Base-by-base conservation (phyloP, 305 asterid species). In the Andrographis paniculata region DNA sequence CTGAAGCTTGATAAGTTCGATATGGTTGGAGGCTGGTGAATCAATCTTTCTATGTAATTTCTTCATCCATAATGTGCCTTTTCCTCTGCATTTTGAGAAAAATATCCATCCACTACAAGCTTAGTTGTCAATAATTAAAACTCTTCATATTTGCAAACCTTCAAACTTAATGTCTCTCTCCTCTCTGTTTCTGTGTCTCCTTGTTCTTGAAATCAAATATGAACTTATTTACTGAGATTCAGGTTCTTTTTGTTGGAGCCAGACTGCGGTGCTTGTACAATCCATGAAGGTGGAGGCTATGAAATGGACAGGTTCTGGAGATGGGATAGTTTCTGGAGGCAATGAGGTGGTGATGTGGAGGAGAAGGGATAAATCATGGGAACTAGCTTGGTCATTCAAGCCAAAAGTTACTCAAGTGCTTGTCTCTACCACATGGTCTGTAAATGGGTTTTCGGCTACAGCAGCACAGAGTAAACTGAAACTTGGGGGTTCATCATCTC, bases 211-310 rank as follows among this genome's bases (percentile, higher is more conserved):
- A 41, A 65, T 68, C 73, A 60, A 65, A 65, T 72, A 66, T 66
- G 78, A 83, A 77, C 73, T 75, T 76, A 75, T 77, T 83, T 68
- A 91, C 96, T 91, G 94, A 86, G 82, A 86, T 86, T 70, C 99
- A 91, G 99, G 99, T 80, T 86, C 87, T 80, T 91, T 86, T 91
- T 87, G 87, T 86, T 91, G 99, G 99, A 80, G 95, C 80, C 96
- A 86, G 99, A 86, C 73, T 75, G 73, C 83, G 59, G 60, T 59
- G 18, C 87, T 91, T 50, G 65, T 61, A 65, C 95, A 83, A 73
- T 59, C 96, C 45, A 62, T 71, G 63, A 77, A 78, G 72, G 83
- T 77, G 57, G 89, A 91, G 65, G 74, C 81, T 57, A 77, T 87
- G 66, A 78, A 67, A 63, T 91, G 99, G 99, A 86, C 99, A 50